Evolutionary conservation across 768 basidiomycete species (phyloP).

Genomic region (Agaricus blazei): DNA sequence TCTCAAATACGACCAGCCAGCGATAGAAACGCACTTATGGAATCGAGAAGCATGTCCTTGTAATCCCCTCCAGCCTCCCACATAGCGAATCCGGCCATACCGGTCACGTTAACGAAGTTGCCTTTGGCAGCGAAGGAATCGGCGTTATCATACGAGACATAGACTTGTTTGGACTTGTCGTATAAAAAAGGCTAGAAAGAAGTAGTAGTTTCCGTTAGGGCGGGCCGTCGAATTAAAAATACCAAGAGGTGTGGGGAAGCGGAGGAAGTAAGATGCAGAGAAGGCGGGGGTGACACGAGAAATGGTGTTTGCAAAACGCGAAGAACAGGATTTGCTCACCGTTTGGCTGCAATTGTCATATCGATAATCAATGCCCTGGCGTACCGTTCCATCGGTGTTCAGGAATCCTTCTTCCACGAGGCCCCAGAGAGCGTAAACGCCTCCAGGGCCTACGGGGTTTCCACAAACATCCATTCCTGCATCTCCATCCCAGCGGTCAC

Average conservation of each 20-base stretch:
- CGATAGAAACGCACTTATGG: constrained; percentile 37
- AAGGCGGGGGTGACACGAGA: not conserved
- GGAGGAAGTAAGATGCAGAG: not conserved
- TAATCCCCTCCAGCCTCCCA: constrained; percentile 71
- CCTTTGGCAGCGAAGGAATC: constrained; percentile 61
- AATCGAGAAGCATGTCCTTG: constrained; percentile 54
- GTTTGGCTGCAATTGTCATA: constrained; percentile 74
- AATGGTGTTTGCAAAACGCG: not conserved
- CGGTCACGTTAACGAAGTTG: constrained; percentile 43
- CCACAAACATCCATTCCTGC: constrained; percentile 55
- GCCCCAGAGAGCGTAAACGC: constrained; percentile 61
- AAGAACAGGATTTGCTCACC: constrained; percentile 29
- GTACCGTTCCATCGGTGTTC: constrained; percentile 32
- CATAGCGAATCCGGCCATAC: constrained; percentile 62
- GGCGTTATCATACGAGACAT: constrained; percentile 65
- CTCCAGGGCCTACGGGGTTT: constrained; percentile 42
- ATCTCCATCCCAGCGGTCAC: constrained; percentile 54
- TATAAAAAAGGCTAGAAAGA: constrained; percentile 61
- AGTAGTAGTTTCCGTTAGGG: not conserved
- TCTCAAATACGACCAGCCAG: not conserved
- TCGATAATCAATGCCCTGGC: constrained; percentile 40
- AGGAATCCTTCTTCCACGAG: constrained; percentile 55
- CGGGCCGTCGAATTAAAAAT: not conserved
- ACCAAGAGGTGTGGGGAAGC: not conserved
- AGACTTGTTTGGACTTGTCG: constrained; percentile 42